phyloP scores from a whole-genome alignment of 352 stramenopile genomes.

The Plasmopara viticola region DNA sequence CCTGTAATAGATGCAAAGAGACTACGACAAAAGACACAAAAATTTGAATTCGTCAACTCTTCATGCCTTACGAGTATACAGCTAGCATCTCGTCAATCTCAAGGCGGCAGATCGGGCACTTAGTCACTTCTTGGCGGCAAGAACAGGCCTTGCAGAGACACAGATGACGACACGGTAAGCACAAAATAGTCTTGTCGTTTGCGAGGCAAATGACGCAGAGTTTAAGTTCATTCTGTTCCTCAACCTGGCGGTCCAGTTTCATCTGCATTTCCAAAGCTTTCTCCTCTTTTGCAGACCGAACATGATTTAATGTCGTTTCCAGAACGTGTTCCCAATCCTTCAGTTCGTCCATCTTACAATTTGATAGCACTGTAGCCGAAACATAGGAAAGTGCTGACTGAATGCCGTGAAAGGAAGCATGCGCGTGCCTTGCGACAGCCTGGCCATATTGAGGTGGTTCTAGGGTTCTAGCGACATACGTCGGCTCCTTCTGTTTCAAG shows the following conservation, averaged over 20 bases:
- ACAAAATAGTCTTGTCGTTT: constrained; percentile 81
- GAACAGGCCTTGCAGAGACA: constrained; percentile 77
- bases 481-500: constrained; percentile 30
- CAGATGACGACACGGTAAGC: constrained; percentile 73
- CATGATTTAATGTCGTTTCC: constrained; percentile 46
- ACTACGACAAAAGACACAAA: constrained; percentile 2
- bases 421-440: background rate
- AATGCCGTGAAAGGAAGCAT: constrained; percentile 22
- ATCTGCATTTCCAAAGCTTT: constrained; percentile 73
- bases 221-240: constrained; percentile 79
- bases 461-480: constrained; percentile 1
- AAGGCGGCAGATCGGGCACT: constrained; percentile 79
- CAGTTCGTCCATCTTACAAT: constrained; percentile 43
- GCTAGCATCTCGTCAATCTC: constrained; percentile 79
- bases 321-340: constrained; percentile 69
- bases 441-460: constrained; percentile 10
- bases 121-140: constrained; percentile 56
- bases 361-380: constrained; percentile 14
- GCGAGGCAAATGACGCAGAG: constrained; percentile 80
- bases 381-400: constrained; percentile 26
- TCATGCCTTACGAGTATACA: constrained; percentile 54
- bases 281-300: constrained; percentile 61
- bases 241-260: constrained; percentile 64
- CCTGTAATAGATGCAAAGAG: constrained; percentile 9
- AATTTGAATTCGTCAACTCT: background rate